Evolutionary conservation across 495 filamentous ascomycete genomes (phyloP), one percentile per base, ranked within the genome.

Genomic region (Penicillium waksmanii): DNA sequence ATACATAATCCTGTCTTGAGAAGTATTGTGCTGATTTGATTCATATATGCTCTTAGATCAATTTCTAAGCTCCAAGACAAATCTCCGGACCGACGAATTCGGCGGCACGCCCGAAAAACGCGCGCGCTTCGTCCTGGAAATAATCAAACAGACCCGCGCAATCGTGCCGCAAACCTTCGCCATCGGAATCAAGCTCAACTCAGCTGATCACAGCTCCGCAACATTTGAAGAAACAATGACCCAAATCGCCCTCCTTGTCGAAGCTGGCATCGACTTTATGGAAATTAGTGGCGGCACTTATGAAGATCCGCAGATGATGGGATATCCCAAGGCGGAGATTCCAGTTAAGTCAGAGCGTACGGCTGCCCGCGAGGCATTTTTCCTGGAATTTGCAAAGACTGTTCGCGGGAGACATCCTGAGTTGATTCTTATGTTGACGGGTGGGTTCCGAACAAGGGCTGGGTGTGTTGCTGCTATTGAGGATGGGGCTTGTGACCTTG

Each of bases 111-210:
- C 76, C 7, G 72, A 68, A 18, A 81, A 80, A 18, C 73, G 80
- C 51, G 70, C 77, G 4, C 69, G 69, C 33, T 79, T 85, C 48
- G 67, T 83, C 43, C 73, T 84, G 3, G 79, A 80, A 13, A 77
- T 81, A 61, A 73, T 81, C 13, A 38, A 47, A 5, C 64, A 70
- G 55, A 77, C 72, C 53, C 73, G 82, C 40, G 65, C 71, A 48
- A 79, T 71, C 17, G 81, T 81, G 1, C 80, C 78, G 0, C 5
- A 70, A 4, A 67, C 63, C 0, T 87, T 89, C 63, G 75, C 71
- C 48, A 77, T 89, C 40, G 84, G 85, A 15, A 77, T 88, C 44
- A 89, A 89, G 67, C 60, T 89, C 34, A 89, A 87, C 67, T 85
- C 83, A 7, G 83, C 79, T 2, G 86, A 89, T 57, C 76, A 78